Percentiles rank a stretch among this genome's conserved stretches.
Conservation (phyloP, 176 grass and related monocot species). For the Zoysia pacifica region DNA sequence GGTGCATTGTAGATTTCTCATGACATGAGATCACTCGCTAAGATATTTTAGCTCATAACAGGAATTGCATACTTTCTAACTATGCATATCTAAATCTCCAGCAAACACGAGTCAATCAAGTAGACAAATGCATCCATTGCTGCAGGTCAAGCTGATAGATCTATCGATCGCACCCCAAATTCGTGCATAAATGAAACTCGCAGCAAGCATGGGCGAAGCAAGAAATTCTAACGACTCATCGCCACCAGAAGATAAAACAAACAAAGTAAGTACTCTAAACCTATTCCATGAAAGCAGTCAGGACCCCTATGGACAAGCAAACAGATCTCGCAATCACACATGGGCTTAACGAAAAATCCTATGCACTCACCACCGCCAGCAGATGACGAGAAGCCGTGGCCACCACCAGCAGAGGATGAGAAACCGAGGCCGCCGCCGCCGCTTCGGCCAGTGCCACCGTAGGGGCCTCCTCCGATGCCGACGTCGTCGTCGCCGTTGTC, state of each 20-base stretch:
- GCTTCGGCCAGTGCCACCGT: constrained; percentile 13
- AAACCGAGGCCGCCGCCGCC: constrained; percentile 35
- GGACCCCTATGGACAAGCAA: background rate
- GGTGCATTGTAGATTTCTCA: background rate
- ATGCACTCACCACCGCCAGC: constrained; percentile 30
- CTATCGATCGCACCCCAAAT: background rate
- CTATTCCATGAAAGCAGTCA: background rate
- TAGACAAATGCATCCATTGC: background rate
- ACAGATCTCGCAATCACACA: constrained; percentile 25
- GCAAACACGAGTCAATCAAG: background rate
- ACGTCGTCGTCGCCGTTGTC: constrained; percentile 59
- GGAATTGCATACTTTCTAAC: background rate
- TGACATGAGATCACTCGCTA: background rate
- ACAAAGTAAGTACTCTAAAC: background rate
- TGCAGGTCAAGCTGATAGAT: constrained; percentile 4
- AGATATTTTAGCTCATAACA: background rate
- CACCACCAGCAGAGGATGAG: constrained; percentile 23
- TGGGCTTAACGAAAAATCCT: background rate
- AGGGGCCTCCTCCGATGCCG: constrained; percentile 35
- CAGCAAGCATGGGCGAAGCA: background rate
- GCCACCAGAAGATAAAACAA: too few relatives aligned
- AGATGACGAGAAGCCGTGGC: background rate
- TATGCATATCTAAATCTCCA: background rate
- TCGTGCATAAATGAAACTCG: background rate
- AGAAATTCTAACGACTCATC: too few relatives aligned